Conservation (phyloP, 148 eudicot species). For the Camellia japonica region DNA sequence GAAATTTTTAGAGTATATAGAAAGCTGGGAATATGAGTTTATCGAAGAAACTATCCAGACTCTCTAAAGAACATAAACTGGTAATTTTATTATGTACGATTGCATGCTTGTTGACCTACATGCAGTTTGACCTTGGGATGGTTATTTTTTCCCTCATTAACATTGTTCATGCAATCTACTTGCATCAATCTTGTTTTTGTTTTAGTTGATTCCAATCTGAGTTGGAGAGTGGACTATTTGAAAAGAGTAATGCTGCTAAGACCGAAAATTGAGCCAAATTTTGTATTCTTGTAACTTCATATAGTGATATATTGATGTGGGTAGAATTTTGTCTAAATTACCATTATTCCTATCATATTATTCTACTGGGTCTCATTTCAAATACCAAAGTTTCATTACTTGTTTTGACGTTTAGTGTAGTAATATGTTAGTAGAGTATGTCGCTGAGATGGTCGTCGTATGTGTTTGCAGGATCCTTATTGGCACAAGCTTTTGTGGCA, state of each 20-base stretch:
- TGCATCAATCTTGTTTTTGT: too few relatives aligned
- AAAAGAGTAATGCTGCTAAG: too few relatives aligned
- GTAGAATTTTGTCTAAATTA: neutral
- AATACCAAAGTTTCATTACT: too few relatives aligned
- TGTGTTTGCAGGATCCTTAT: constrained; percentile 48
- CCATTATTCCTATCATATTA: neutral
- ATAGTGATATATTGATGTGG: neutral
- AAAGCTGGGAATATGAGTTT: neutral
- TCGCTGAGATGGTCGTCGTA: neutral
- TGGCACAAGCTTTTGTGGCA: constrained; percentile 76
- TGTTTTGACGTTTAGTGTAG: too few relatives aligned
- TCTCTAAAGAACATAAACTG: neutral
- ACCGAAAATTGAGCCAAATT: too few relatives aligned
- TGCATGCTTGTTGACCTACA: neutral
- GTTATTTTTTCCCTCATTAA: neutral
- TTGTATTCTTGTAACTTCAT: neutral
- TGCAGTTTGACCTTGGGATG: neutral
- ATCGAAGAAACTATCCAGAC: neutral
- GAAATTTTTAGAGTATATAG: neutral
- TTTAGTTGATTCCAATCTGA: too few relatives aligned
- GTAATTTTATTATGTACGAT: neutral
- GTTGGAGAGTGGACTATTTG: neutral
- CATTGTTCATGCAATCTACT: neutral
- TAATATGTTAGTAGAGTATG: neutral
- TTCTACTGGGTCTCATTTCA: too few relatives aligned